These are phyloP conservation scores for Ophiosphaerella herpotricha DNA, from an alignment of 2,329 filamentous ascomycete species.

Conservation along the genomic window DNA sequence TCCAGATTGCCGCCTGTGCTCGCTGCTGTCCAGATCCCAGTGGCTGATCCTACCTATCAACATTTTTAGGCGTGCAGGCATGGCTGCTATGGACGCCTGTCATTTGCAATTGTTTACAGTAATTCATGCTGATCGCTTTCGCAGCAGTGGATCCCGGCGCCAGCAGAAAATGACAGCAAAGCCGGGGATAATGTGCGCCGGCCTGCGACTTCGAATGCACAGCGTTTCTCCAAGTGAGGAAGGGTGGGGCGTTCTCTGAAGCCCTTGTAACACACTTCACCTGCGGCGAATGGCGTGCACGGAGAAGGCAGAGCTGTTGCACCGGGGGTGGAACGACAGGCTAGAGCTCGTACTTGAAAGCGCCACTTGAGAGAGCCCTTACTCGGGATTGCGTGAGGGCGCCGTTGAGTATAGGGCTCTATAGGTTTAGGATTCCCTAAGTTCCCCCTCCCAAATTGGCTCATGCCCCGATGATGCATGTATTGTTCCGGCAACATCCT, in stretches of 20 bases:
- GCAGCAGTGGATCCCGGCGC: constrained; percentile 29
- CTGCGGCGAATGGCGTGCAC: constrained; percentile 20
- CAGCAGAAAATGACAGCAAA: constrained; percentile 20
- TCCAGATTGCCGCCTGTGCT: constrained; percentile 26
- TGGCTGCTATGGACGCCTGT: constrained; percentile 12
- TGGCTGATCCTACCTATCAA: constrained; percentile 40
- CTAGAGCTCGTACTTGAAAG: constrained; percentile 18
- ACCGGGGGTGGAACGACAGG: constrained; percentile 25
- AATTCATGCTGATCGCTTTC: constrained; percentile 37
- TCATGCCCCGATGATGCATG: constrained; percentile 37
- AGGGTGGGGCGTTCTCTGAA: constrained; percentile 23
- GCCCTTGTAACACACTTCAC: constrained; percentile 13
- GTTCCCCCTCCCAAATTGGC: constrained; percentile 31
- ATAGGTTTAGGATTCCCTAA: constrained; percentile 20
- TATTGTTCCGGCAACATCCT: constrained; percentile 28
- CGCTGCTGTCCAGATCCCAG: constrained; percentile 29
- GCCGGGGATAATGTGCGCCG: constrained; percentile 22
- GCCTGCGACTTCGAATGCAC: constrained; percentile 12
- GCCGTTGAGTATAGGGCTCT: constrained; percentile 34
- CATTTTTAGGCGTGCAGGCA: constrained; percentile 19
- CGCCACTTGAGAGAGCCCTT: constrained; percentile 33
- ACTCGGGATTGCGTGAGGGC: constrained; percentile 27
- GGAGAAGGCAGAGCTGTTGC: constrained; percentile 10
- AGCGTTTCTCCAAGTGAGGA: constrained; percentile 21
- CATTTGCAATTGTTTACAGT: constrained; percentile 14